Percentiles rank a stretch among this genome's conserved stretches.
Evolutionary conservation across 176 grass and related monocot species (phyloP).

Genomic region (Neostapfia colusana): DNA sequence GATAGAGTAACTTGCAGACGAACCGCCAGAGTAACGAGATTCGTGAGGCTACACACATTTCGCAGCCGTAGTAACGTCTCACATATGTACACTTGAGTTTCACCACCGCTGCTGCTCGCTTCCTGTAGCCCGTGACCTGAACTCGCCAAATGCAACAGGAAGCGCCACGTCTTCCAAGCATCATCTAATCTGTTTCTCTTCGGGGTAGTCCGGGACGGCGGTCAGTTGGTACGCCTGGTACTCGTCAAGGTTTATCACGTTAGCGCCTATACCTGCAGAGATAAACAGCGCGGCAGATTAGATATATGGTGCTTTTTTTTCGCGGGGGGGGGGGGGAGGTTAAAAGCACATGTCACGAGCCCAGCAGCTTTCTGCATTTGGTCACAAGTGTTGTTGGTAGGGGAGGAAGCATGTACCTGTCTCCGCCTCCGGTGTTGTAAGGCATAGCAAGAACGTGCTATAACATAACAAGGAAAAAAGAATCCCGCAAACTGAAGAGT

Average conservation of each 20-base stretch:
- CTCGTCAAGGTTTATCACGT: conserved; percentile 26
- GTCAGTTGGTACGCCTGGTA: background rate
- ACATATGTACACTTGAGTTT: conserved; percentile 46
- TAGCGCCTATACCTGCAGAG: conserved; percentile 42
- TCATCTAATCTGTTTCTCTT: background rate
- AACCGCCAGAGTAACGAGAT: background rate
- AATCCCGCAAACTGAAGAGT: conserved; percentile 82
- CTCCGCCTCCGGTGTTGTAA: conserved; percentile 70
- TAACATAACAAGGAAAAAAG: conserved; percentile 94
- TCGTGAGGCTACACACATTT: conserved; percentile 10
- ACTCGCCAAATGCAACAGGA: conserved; percentile 7
- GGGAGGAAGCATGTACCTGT: conserved; percentile 53
- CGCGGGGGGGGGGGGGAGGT: too few relatives aligned
- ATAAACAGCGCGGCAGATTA: background rate
- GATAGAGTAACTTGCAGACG: background rate
- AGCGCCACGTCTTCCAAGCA: conserved; percentile 36
- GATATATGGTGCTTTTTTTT: background rate
- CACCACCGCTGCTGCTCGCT: background rate
- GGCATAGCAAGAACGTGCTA: conserved; percentile 77
- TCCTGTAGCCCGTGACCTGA: background rate
- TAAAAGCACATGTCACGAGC: background rate
- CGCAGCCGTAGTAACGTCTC: conserved; percentile 31
- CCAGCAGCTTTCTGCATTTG: background rate
- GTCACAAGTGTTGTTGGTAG: background rate
- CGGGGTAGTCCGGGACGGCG: background rate